phyloP scores from a whole-genome alignment of 495 filamentous ascomycete species.

The Xylaria castorea region DNA sequence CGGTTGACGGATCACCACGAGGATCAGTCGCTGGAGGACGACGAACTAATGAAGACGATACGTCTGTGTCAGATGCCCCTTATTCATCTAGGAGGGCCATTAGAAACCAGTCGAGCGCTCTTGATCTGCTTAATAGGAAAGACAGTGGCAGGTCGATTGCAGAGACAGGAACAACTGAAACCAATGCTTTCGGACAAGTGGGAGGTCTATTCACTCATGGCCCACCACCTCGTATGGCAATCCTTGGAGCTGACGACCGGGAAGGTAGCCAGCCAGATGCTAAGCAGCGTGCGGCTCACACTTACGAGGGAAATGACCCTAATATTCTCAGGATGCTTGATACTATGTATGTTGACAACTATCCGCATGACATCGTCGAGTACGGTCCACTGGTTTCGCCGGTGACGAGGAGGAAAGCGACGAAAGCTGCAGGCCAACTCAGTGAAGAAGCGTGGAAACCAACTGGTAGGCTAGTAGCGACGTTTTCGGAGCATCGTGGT shows the following conservation, averaged over 20 bases:
- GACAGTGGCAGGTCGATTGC: conserved; percentile 80
- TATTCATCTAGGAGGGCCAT: conserved; percentile 50
- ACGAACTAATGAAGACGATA: conserved; percentile 39
- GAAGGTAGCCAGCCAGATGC: conserved; percentile 41
- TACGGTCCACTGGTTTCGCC: conserved; percentile 85
- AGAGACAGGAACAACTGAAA: conserved; percentile 82
- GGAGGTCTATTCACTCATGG: conserved; percentile 68
- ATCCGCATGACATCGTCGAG: conserved; percentile 77
- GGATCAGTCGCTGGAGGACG: conserved; percentile 40
- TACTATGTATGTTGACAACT: conserved; percentile 87
- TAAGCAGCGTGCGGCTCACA: conserved; percentile 61
- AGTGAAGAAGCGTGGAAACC: conserved; percentile 77
- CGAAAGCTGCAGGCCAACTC: conserved; percentile 55
- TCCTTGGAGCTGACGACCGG: conserved; percentile 36
- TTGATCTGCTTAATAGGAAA: conserved; percentile 79
- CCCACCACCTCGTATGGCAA: conserved; percentile 36
- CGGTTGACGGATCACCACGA: conserved; percentile 35
- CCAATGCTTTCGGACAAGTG: conserved; percentile 83
- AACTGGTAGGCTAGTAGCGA: conserved; percentile 80
- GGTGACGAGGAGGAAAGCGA: conserved; percentile 65
- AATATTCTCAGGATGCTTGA: conserved; percentile 85
- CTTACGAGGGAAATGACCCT: conserved; percentile 89
- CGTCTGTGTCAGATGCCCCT: conserved; percentile 48
- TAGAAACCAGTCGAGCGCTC: conserved; percentile 76
- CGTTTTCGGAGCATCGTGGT: conserved; percentile 85